A percentile compares a stretch with the other conserved stretches of the same genome.
Conservation (phyloP, 768 basidiomycete species). For the Mycena haematopus region DNA sequence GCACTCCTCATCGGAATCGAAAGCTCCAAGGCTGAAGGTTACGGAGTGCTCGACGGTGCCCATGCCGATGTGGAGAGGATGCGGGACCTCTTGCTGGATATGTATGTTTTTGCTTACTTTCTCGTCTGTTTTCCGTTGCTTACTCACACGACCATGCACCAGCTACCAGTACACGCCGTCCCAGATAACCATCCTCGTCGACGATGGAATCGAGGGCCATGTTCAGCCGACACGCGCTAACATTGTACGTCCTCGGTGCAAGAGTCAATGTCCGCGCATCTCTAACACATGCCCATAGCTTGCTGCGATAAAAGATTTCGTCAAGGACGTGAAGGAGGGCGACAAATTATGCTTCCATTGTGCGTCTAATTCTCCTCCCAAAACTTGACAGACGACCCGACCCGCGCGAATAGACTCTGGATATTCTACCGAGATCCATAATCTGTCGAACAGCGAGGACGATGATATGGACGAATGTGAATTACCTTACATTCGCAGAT, state of each 20-base stretch:
- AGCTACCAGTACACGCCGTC: conserved; percentile 3
- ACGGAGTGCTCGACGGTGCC: background rate
- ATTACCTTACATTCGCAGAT: too few species aligned
- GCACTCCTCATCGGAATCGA: conserved; percentile 25
- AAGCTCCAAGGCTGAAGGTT: background rate
- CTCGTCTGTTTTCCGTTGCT: background rate
- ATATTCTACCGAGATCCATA: conserved; percentile 18
- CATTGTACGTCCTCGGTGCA: conserved; percentile 44
- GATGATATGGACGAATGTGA: conserved; percentile 28
- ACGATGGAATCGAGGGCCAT: conserved; percentile 39
- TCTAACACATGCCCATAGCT: conserved; percentile 31
- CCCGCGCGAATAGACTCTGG: conserved; percentile 15
- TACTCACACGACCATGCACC: background rate
- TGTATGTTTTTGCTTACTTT: background rate
- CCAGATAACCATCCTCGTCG: conserved; percentile 50
- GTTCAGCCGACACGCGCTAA: conserved; percentile 50
- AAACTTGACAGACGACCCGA: background rate
- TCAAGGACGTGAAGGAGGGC: conserved; percentile 29
- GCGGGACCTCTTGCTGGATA: background rate
- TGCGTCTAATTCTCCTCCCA: conserved; percentile 22
- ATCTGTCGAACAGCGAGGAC: conserved; percentile 18
- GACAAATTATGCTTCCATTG: conserved; percentile 36
- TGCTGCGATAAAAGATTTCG: background rate
- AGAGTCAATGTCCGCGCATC: background rate
- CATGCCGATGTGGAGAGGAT: conserved; percentile 3